Conservation (phyloP, 2,329 filamentous ascomycete species). For the Penicillium psychrosexuale region DNA sequence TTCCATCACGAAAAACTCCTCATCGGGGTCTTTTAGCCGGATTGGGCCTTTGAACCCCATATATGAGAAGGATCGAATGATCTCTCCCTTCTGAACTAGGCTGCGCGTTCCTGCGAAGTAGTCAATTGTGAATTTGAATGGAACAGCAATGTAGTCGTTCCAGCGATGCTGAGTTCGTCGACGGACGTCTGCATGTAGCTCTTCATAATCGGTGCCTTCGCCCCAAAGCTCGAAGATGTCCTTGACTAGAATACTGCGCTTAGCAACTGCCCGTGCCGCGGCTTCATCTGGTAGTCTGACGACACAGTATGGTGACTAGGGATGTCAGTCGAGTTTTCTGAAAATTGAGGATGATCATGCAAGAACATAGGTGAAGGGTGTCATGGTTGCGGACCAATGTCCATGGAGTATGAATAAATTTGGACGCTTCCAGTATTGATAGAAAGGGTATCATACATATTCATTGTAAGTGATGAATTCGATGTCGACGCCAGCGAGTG, state of each 20-base stretch:
- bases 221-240: constrained; percentile 91
- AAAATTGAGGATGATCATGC: constrained; percentile 6
- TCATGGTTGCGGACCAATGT: not conserved
- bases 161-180: constrained; percentile 61
- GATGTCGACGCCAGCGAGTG: constrained; percentile 63
- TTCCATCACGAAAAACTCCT: constrained; percentile 78
- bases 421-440: constrained; percentile 1
- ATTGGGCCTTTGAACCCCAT: constrained; percentile 76
- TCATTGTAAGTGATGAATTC: constrained; percentile 72
- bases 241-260: constrained; percentile 76
- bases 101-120: constrained; percentile 73
- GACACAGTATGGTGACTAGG: constrained; percentile 80
- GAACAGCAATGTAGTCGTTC: constrained; percentile 59
- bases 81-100: constrained; percentile 59
- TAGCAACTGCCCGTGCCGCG: constrained; percentile 64
- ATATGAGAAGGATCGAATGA: constrained; percentile 81
- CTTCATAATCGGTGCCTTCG: constrained; percentile 61
- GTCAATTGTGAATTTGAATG: constrained; percentile 84
- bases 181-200: constrained; percentile 65
- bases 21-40: constrained; percentile 67
- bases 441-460: constrained; percentile 55
- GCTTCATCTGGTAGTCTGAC: constrained; percentile 64
- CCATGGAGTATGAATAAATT: not conserved
- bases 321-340: constrained; percentile 16
- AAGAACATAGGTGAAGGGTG: no score